Percentiles rank a stretch among this genome's conserved stretches.
Conservation (phyloP, 2,329 filamentous ascomycete genomes). For the Trichoderma arundinaceum region DNA sequence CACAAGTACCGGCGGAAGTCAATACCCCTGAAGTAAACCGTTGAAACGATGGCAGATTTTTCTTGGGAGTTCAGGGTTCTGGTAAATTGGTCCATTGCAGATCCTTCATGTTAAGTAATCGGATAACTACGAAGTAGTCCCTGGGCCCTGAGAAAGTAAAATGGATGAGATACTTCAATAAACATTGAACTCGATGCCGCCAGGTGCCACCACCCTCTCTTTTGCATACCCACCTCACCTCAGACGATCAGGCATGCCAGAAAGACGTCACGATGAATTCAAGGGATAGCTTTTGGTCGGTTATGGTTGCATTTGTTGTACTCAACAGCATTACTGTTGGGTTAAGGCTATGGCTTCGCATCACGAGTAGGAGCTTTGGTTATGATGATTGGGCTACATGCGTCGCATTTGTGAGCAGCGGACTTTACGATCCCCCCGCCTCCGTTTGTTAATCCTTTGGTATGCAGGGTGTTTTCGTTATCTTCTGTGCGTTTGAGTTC, state of each 20-base stretch:
- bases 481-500: constrained; percentile 21
- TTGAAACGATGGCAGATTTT: constrained; percentile 9
- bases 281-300: constrained; percentile 1
- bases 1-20: neutral
- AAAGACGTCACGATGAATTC: neutral
- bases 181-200: neutral
- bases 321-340: constrained; percentile 12
- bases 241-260: neutral
- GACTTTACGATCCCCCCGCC: neutral
- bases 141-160: neutral
- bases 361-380: constrained; percentile 5
- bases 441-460: neutral
- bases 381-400: constrained; percentile 20
- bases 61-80: neutral
- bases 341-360: constrained; percentile 5
- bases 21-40: constrained; percentile 7
- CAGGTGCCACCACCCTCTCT: neutral
- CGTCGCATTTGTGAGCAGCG: constrained; percentile 11
- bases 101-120: constrained; percentile 15
- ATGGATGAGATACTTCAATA: neutral
- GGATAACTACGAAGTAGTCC: neutral
- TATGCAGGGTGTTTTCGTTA: constrained; percentile 3
- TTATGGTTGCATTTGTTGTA: constrained; percentile 13
- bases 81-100: constrained; percentile 4
- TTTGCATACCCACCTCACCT: neutral